Evolutionary conservation across 352 stramenopile species (phyloP), one percentile per base, ranked within the genome.

Genomic region (Pythium phragmitis): DNA sequence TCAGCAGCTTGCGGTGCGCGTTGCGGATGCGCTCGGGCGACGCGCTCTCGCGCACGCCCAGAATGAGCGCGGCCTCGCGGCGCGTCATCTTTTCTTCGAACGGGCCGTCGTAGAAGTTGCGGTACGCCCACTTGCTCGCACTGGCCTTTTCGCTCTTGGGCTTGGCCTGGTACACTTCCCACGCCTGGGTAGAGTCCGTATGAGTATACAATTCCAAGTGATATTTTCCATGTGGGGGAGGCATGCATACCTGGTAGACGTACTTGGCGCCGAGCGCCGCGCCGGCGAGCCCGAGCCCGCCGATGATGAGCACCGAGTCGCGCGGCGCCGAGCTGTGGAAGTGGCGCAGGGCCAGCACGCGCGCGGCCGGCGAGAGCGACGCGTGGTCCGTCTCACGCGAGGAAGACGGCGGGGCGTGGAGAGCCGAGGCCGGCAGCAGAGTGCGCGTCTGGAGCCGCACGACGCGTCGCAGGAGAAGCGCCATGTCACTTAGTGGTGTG

Each of bases 31-130:
- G 89, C 76, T 99, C 90, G 41, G 87, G 65, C 0, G 88, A 94
- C 39, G 95, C 93, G 59, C 87, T 98, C 79, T 99, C 96, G n/a
- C 90, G 82, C 41, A 99, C 96, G 50, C 98, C 98, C 33, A 99
- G 75, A 74, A 99, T 99, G 39, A 99, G 79, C 19, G 97, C 97
- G n/a, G 98, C 98, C 77, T 99, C 98, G 34, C 97, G 87, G 7
- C 93, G 83, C 46, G 97, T 99, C 98, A 99, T 99, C 70, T 98
- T 98, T 14, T 99, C 95, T 70, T 99, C 97, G 74, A 99, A 99
- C 30, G 96, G 96, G 0, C 95, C 94, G 70, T 98, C 90, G 77
- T 99, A 98, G 63, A 97, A 96, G 70, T 95, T 95, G 65, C 84
- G 84, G 70, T 88, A 91, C 72, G 80, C 90, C 82, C 75, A 89